Percentiles rank a stretch among this genome's conserved stretches.
Conservation (phyloP, 768 basidiomycete species). For the Serendipita vermifera region DNA sequence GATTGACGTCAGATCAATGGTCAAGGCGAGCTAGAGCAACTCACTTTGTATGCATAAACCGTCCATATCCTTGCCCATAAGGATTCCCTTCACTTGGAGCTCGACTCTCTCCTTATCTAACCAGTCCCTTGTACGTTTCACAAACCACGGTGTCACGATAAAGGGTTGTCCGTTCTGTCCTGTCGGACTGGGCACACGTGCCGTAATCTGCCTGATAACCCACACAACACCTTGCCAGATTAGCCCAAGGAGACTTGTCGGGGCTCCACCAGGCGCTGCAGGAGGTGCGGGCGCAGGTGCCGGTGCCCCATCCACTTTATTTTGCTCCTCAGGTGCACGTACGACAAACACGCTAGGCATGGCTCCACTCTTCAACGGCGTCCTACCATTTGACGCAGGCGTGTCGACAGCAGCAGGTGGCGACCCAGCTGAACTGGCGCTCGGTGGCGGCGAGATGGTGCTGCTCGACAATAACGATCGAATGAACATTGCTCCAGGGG, state of each 20-base stretch:
- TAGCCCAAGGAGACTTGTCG: neutral
- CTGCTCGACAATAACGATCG: neutral
- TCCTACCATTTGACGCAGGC: neutral
- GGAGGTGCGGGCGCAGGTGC: neutral
- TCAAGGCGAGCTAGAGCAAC: too few relatives aligned
- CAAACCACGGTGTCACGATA: neutral
- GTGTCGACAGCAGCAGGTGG: neutral
- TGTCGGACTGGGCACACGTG: neutral
- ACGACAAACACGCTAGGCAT: conserved; percentile 4
- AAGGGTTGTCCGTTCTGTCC: neutral
- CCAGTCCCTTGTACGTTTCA: too few relatives aligned
- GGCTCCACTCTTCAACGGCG: neutral
- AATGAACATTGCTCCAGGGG: neutral
- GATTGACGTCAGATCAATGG: too few relatives aligned
- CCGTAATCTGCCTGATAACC: conserved; percentile 5
- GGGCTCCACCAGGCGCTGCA: too few relatives aligned
- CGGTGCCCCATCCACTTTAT: neutral
- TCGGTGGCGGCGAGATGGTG: neutral
- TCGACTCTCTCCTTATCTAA: too few relatives aligned
- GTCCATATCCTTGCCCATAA: too few relatives aligned
- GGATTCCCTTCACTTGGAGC: too few relatives aligned
- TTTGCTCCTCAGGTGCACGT: neutral
- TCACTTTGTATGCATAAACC: too few relatives aligned
- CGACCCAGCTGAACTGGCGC: neutral
- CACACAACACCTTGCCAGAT: neutral